Conservation (phyloP, 345 rosid species). For the Murraya koenigii region DNA sequence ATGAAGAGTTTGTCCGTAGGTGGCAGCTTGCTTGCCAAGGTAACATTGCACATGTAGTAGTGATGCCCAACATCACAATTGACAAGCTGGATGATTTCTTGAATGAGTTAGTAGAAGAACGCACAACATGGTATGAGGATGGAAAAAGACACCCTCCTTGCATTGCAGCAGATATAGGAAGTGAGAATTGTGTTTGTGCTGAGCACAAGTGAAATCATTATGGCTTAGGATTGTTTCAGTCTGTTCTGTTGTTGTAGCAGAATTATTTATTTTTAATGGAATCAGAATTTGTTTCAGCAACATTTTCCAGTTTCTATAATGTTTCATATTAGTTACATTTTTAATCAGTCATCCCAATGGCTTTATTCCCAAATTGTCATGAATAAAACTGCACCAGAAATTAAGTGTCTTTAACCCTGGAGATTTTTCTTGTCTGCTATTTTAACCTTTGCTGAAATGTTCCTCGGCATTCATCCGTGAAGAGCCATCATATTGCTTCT, state of each 20-base stretch:
- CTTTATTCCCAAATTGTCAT: not conserved
- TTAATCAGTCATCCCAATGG: not conserved
- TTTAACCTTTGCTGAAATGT: not conserved
- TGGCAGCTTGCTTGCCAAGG: slow-evolving; percentile 99
- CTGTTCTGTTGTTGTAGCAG: slow-evolving; percentile 17
- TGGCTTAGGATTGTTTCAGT: slow-evolving; percentile 1
- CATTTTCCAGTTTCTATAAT: not conserved
- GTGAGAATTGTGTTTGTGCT: slow-evolving; percentile 60
- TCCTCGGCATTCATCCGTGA: not conserved
- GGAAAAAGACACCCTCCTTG: slow-evolving; percentile 54
- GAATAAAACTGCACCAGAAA: not conserved
- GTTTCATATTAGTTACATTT: not conserved
- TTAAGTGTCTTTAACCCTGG: not conserved
- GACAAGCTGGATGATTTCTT: slow-evolving; percentile 80
- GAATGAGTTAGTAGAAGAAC: slow-evolving; percentile 52
- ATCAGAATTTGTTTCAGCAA: slow-evolving; percentile 6
- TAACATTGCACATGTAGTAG: slow-evolving; percentile 83
- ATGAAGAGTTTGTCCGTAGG: slow-evolving; percentile 83
- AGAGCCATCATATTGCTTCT: not conserved
- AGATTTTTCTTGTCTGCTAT: not conserved
- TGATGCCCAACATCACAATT: slow-evolving; percentile 82
- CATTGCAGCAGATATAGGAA: slow-evolving; percentile 61
- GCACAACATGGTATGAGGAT: slow-evolving; percentile 59
- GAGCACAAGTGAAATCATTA: slow-evolving; percentile 48
- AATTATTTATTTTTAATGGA: slow-evolving; percentile 7